Percentiles rank a stretch among this genome's conserved stretches.
These are phyloP conservation scores for Trichoderma aggressivum DNA, from an alignment of 2,329 filamentous ascomycete genomes.

Conservation along the genomic window DNA sequence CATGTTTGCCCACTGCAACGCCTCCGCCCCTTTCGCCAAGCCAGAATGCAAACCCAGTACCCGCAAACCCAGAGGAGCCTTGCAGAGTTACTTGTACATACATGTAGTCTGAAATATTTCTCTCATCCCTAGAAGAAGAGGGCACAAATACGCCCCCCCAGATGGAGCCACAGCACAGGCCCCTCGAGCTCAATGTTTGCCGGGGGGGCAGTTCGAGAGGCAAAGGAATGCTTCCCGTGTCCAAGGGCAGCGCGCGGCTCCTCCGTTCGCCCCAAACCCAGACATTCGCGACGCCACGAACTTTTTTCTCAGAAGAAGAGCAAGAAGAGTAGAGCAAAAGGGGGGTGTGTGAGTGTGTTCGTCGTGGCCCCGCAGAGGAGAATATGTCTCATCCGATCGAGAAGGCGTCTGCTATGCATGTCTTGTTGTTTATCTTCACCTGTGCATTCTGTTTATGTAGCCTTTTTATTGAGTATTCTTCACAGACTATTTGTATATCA, in stretches of 20 bases:
- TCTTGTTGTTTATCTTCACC: neutral
- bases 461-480: neutral
- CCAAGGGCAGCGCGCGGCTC: slow-evolving; percentile 15
- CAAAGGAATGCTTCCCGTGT: slow-evolving; percentile 20
- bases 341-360: neutral
- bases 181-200: neutral
- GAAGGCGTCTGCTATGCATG: slow-evolving; percentile 1
- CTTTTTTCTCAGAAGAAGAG: neutral
- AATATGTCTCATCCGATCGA: slow-evolving; percentile 7
- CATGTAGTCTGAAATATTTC: no score
- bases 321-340: neutral
- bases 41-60: slow-evolving; percentile 13
- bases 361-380: neutral
- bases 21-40: neutral
- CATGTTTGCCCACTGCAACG: neutral
- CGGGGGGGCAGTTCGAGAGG: neutral
- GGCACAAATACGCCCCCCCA: neutral
- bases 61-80: neutral
- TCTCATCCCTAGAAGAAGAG: neutral
- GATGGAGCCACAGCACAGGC: neutral
- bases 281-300: slow-evolving; percentile 15
- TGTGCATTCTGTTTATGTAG: neutral
- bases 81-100: no score
- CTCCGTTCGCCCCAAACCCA: neutral
- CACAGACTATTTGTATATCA: slow-evolving; percentile 7